Conservation (phyloP, 2,329 filamentous ascomycete species). For the Furcasterigmium furcatum region DNA sequence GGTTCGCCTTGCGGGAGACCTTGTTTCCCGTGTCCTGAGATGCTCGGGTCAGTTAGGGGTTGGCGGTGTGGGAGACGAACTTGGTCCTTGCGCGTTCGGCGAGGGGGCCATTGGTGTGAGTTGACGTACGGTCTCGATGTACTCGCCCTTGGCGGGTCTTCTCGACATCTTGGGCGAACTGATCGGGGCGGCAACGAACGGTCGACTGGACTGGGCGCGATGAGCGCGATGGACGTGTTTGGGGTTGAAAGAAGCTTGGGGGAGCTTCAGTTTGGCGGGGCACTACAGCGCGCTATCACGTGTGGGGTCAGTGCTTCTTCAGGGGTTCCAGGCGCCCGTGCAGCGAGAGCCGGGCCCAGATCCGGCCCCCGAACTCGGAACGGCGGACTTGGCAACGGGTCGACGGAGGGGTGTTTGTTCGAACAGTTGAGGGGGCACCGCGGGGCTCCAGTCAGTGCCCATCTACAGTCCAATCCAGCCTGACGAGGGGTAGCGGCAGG, state of each 20-base stretch:
- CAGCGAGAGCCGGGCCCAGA: no score
- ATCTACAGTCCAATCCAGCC: no score
- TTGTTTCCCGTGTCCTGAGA: constrained; percentile 93
- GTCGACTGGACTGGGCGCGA: background rate
- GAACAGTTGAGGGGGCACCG: no score
- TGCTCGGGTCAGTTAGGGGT: constrained; percentile 3
- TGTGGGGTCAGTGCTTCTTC: background rate
- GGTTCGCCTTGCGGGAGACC: constrained; percentile 85
- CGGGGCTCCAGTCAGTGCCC: no score
- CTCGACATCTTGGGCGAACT: constrained; percentile 60
- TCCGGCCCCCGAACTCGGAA: no score
- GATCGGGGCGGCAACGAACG: background rate
- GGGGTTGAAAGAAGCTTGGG: background rate
- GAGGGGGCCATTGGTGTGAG: no score
- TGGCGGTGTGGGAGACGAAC: no score
- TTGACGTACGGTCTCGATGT: constrained; percentile 83
- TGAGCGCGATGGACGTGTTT: background rate
- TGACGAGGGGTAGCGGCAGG: no score
- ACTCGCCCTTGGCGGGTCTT: constrained; percentile 81
- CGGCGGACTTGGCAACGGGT: no score
- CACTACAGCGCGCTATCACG: background rate
- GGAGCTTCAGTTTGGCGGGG: background rate
- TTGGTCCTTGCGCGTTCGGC: no score
- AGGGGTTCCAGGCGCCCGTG: no score
- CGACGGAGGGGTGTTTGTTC: no score